Evolutionary conservation across 2,329 filamentous ascomycete genomes (phyloP).

Genomic region (Phyllosticta citribraziliensis): DNA sequence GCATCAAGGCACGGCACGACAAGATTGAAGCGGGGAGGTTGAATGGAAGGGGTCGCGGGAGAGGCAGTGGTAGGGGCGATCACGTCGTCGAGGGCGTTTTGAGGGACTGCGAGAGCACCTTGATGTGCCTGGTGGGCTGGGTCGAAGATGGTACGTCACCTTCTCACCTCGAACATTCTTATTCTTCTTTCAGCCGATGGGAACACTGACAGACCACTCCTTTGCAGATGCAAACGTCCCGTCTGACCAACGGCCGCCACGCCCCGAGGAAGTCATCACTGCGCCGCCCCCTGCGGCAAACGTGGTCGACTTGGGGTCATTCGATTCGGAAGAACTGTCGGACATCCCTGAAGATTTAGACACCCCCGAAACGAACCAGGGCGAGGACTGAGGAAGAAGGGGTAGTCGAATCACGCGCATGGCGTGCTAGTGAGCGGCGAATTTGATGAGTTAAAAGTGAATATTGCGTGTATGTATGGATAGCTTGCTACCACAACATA

Average conservation of each 20-base stretch:
- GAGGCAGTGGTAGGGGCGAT: conserved; percentile 36
- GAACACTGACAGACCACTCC: not conserved
- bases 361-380: too few relatives aligned
- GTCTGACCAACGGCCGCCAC: not conserved
- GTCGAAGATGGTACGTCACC: conserved; percentile 17
- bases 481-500: too few relatives aligned
- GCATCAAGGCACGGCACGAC: conserved; percentile 38
- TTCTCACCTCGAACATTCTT: not conserved
- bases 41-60: conserved; percentile 28
- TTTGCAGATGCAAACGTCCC: not conserved
- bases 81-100: conserved; percentile 26
- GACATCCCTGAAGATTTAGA: too few relatives aligned
- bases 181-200: too few relatives aligned
- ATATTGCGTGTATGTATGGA: too few relatives aligned
- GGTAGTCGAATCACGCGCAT: too few relatives aligned
- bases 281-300: not conserved
- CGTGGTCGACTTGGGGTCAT: not conserved
- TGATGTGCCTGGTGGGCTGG: conserved; percentile 26
- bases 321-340: too few relatives aligned
- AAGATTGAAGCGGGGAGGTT: conserved; percentile 43
- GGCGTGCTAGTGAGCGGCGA: too few relatives aligned
- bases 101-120: conserved; percentile 23
- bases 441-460: too few relatives aligned
- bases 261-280: not conserved
- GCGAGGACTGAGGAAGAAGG: too few relatives aligned